phyloP scores from a whole-genome alignment of 441 rosid genomes.

The Lepidium campestre region DNA sequence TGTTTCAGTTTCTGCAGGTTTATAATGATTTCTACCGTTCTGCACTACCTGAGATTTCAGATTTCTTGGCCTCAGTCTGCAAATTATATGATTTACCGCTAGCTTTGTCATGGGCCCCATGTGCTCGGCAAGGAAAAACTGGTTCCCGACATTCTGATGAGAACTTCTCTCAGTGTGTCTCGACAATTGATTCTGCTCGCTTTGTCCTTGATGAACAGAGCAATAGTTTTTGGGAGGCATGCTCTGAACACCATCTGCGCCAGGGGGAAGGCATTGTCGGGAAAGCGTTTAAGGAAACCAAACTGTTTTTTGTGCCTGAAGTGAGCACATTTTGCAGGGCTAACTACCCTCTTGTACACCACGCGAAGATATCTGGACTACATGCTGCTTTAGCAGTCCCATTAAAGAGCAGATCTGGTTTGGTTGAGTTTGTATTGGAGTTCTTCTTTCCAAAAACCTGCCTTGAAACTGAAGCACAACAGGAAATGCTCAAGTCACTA shows the following conservation, averaged over 20 bases:
- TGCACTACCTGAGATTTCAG: constrained; percentile 53
- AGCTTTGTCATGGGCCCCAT: constrained; percentile 88
- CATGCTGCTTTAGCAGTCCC: constrained; percentile 70
- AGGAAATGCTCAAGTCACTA: constrained; percentile 41
- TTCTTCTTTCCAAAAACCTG: constrained; percentile 69
- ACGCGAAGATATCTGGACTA: constrained; percentile 65
- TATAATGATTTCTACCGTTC: constrained; percentile 43
- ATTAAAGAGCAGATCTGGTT: constrained; percentile 36
- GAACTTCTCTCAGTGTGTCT: constrained; percentile 50
- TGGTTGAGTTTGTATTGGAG: constrained; percentile 62
- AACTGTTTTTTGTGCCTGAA: constrained; percentile 53
- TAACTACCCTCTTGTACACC: constrained; percentile 77
- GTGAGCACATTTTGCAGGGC: constrained; percentile 48
- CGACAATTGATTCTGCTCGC: constrained; percentile 76
- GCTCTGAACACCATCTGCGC: constrained; percentile 74
- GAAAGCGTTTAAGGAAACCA: constrained; percentile 45
- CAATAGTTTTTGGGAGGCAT: constrained; percentile 53
- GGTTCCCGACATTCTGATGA: constrained; percentile 69
- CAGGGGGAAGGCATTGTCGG: constrained; percentile 76
- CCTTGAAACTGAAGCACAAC: constrained; percentile 40
- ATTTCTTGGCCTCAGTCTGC: constrained; percentile 60
- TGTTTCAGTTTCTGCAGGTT: constrained; percentile 44
- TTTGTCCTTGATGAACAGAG: constrained; percentile 44
- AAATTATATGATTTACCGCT: constrained; percentile 49
- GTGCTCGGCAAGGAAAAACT: constrained; percentile 53